phyloP scores from a whole-genome alignment of 2,329 filamentous ascomycete species.

The Mariannaea elegans region DNA sequence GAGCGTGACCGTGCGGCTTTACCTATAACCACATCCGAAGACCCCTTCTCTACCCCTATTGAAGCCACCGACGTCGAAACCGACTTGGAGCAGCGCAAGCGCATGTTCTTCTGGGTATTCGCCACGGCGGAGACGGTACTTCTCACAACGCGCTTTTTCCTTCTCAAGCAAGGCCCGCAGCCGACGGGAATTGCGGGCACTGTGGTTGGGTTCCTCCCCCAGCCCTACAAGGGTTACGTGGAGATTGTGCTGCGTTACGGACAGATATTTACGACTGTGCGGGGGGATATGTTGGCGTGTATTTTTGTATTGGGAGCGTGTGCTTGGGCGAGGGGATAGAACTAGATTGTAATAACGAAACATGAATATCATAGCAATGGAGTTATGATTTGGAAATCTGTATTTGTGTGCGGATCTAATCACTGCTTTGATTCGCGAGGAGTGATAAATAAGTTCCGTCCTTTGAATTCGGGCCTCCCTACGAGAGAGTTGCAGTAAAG shows the following conservation, averaged over 20 bases:
- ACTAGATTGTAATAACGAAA: constrained; percentile 11
- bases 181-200: constrained; percentile 71
- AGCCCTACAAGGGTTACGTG: constrained; percentile 69
- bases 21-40: constrained; percentile 35
- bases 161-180: constrained; percentile 68
- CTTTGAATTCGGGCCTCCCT: too few species aligned
- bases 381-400: neutral
- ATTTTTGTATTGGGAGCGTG: constrained; percentile 77
- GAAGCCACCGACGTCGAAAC: constrained; percentile 40
- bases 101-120: constrained; percentile 79
- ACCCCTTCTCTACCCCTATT: constrained; percentile 31
- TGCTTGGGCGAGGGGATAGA: constrained; percentile 52
- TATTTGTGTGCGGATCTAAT: neutral
- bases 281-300: constrained; percentile 77
- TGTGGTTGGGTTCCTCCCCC: constrained; percentile 71
- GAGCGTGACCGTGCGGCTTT: constrained; percentile 60
- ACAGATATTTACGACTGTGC: constrained; percentile 76
- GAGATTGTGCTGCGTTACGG: constrained; percentile 70
- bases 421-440: too few species aligned
- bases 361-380: constrained; percentile 1
- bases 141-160: constrained; percentile 74
- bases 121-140: constrained; percentile 78
- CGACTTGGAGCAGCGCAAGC: constrained; percentile 45
- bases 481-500: too few species aligned
- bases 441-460: too few species aligned